A percentile compares a stretch with the other conserved stretches of the same genome.
These are phyloP conservation scores for Porphyrellus cyaneotinctus DNA, from an alignment of 768 basidiomycete genomes.

Conservation along the genomic window DNA sequence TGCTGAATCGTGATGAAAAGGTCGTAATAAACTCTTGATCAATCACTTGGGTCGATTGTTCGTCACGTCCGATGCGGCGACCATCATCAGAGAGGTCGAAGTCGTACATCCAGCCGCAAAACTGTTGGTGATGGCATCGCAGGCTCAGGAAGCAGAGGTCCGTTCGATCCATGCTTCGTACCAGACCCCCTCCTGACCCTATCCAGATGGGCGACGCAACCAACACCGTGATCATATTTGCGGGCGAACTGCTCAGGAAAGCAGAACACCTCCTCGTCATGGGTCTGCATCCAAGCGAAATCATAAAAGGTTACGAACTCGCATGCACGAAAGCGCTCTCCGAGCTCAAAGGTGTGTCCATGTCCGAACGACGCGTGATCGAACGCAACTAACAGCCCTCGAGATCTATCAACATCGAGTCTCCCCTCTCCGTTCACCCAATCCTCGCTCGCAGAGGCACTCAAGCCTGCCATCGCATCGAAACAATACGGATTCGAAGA, in stretches of 20 bases:
- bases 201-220: conserved; percentile 94
- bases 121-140: conserved; percentile 97
- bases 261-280: conserved; percentile 90
- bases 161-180: conserved; percentile 21
- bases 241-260: conserved; percentile 91
- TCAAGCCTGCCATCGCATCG: conserved; percentile 90
- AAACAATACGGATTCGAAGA: conserved; percentile 97
- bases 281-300: conserved; percentile 96
- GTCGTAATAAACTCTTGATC: conserved; percentile 95
- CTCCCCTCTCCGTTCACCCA: conserved; percentile 70
- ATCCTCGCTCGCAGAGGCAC: conserved; percentile 64
- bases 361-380: conserved; percentile 29
- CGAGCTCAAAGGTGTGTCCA: conserved; percentile 82
- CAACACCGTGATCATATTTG: conserved; percentile 91
- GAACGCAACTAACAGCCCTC: conserved; percentile 12
- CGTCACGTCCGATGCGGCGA: conserved; percentile 98
- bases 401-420: conserved; percentile 67
- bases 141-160: conserved; percentile 94
- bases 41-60: conserved; percentile 95
- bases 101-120: conserved; percentile 99
- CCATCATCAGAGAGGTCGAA: conserved; percentile 96
- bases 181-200: not conserved
- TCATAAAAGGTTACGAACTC: conserved; percentile 93
- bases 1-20: conserved; percentile 37
- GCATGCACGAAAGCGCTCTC: conserved; percentile 78